Conservation (phyloP, 2,329 filamentous ascomycete species). For the Chrysosporium queenslandicum region DNA sequence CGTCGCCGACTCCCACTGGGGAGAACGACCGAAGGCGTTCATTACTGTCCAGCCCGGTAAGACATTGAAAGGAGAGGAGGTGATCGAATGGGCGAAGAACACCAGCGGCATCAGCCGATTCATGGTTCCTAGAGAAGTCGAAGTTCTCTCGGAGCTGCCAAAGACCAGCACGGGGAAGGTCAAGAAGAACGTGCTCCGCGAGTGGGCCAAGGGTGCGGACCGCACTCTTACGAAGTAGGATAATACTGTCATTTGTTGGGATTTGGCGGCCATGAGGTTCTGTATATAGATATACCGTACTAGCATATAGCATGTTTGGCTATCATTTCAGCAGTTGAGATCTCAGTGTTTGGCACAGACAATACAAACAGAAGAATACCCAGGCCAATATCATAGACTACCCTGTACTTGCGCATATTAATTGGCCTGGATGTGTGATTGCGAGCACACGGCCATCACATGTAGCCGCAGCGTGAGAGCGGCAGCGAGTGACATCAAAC, state of each 20-base stretch:
- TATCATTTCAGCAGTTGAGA: too few relatives aligned
- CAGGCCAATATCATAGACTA: background rate
- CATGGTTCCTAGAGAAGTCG: conserved; percentile 67
- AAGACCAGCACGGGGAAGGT: conserved; percentile 98
- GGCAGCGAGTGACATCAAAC: conserved; percentile 5
- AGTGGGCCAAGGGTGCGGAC: conserved; percentile 61
- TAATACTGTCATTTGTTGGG: background rate
- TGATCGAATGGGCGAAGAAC: conserved; percentile 79
- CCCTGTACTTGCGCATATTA: background rate
- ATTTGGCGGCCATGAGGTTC: background rate
- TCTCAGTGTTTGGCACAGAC: background rate
- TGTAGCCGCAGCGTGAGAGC: background rate
- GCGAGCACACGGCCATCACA: background rate
- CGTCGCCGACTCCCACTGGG: conserved; percentile 82
- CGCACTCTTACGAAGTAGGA: conserved; percentile 18
- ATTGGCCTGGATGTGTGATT: background rate
- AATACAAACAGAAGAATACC: background rate
- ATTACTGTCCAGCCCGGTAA: conserved; percentile 67
- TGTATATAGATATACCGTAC: background rate
- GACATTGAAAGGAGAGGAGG: conserved; percentile 50
- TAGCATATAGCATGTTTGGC: background rate
- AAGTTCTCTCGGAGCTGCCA: conserved; percentile 76
- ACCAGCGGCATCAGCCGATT: conserved; percentile 76
- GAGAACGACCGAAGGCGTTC: conserved; percentile 90
- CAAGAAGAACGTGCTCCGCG: conserved; percentile 82